Evolutionary conservation across 805 yeast genomes (phyloP).

Genomic region (Barnettozyma botsteinii): DNA sequence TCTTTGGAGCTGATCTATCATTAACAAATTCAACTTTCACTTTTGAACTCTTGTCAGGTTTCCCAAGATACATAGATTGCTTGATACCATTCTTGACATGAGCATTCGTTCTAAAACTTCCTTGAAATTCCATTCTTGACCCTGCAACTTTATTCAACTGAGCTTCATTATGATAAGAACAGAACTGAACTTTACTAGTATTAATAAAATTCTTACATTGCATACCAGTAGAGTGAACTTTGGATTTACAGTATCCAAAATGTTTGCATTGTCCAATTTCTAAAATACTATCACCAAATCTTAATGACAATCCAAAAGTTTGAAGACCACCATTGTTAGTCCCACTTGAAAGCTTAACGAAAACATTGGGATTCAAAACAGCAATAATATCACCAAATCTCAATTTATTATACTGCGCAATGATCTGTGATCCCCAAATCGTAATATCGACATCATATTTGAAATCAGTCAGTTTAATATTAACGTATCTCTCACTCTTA

Average conservation of each 20-base stretch:
- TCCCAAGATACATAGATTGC: conserved; percentile 38
- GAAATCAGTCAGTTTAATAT: conserved; percentile 64
- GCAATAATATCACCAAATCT: conserved; percentile 70
- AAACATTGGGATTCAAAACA: conserved; percentile 67
- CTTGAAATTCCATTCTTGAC: conserved; percentile 73
- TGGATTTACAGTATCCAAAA: conserved; percentile 55
- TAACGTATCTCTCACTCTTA: conserved; percentile 48
- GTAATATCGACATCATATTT: conserved; percentile 51
- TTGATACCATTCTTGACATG: conserved; percentile 40
- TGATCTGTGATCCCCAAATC: conserved; percentile 36
- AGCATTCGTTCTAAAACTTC: conserved; percentile 50
- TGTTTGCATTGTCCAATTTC: conserved; percentile 71
- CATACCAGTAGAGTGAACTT: conserved; percentile 39
- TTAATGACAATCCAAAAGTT: conserved; percentile 52
- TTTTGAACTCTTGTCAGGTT: conserved; percentile 26
- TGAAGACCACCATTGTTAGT: conserved; percentile 1
- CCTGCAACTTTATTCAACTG: conserved; percentile 46
- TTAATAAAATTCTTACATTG: conserved; percentile 61
- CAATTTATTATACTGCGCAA: conserved; percentile 66
- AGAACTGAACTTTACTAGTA: conserved; percentile 43
- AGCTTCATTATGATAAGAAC: conserved; percentile 67
- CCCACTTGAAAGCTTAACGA: conserved; percentile 19
- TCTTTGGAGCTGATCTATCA: conserved; percentile 22
- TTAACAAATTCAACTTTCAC: conserved; percentile 23
- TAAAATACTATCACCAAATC: conserved; percentile 47